Evolutionary conservation across 2,329 filamentous ascomycete genomes (phyloP).

Genomic region (Fusarium pseudonygamai): DNA sequence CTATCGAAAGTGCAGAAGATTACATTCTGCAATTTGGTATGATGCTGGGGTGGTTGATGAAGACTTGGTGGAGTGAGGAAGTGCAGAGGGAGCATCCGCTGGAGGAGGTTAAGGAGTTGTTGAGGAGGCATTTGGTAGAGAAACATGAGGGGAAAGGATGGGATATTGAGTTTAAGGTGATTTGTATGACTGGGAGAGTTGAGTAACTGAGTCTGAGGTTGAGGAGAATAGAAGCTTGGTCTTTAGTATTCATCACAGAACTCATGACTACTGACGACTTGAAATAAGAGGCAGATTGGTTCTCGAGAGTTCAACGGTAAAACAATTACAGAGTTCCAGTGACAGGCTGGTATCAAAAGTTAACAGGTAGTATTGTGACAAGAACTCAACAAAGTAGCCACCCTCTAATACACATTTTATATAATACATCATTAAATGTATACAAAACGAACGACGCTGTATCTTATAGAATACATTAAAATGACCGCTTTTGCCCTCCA

Average conservation of each 20-base stretch:
- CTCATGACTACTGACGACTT: neutral
- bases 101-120: slow-evolving; percentile 49
- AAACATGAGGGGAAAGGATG: slow-evolving; percentile 49
- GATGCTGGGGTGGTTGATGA: slow-evolving; percentile 53
- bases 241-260: fast-evolving
- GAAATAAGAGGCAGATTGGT: neutral
- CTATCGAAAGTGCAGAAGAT: slow-evolving; percentile 47
- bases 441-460: neutral
- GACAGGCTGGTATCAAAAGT: neutral
- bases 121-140: slow-evolving; percentile 51
- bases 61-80: slow-evolving; percentile 53
- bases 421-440: neutral
- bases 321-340: neutral
- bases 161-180: slow-evolving; percentile 39
- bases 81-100: slow-evolving; percentile 46
- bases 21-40: slow-evolving; percentile 48
- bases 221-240: too few species aligned
- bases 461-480: neutral
- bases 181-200: slow-evolving; percentile 41
- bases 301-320: neutral
- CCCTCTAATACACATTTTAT: neutral
- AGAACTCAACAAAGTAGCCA: neutral
- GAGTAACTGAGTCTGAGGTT: neutral
- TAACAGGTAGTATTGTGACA: neutral
- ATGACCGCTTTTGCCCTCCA: neutral